phyloP scores from a whole-genome alignment of 805 yeast genomes.

The Metschnikowia arizonensis region DNA sequence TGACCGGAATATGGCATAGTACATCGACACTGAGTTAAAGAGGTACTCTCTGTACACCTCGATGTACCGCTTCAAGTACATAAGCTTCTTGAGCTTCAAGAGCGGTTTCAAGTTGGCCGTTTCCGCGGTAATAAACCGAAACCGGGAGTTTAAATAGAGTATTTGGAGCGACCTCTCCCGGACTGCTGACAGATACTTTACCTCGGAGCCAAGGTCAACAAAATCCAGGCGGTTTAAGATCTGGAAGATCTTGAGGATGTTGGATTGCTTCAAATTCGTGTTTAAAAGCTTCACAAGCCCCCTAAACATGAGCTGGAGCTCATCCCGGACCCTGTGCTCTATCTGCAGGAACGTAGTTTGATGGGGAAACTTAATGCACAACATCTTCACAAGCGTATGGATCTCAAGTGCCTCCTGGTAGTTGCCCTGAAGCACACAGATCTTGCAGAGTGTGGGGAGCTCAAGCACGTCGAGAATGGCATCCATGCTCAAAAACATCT shows the following conservation, averaged over 20 bases:
- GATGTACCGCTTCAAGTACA: conserved; percentile 70
- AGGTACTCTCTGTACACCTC: conserved; percentile 84
- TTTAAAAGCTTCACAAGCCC: conserved; percentile 66
- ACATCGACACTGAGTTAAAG: conserved; percentile 66
- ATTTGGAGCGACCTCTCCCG: conserved; percentile 36
- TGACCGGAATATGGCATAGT: conserved; percentile 53
- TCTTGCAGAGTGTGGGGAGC: conserved; percentile 73
- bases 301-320: conserved; percentile 60
- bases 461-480: conserved; percentile 74
- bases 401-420: conserved; percentile 88
- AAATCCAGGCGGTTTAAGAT: conserved; percentile 68
- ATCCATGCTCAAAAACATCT: conserved; percentile 59
- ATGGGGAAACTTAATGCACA: conserved; percentile 65
- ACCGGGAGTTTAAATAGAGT: conserved; percentile 64
- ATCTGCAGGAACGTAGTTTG: conserved; percentile 49
- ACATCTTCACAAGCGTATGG: conserved; percentile 65
- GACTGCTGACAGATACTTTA: not conserved
- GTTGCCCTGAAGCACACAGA: conserved; percentile 83
- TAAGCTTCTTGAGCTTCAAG: conserved; percentile 47
- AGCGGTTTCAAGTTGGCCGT: conserved; percentile 55
- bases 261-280: conserved; percentile 75
- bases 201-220: conserved; percentile 6
- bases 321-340: conserved; percentile 49
- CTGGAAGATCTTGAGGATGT: conserved; percentile 71
- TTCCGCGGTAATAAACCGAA: conserved; percentile 61